These are phyloP conservation scores for Chlorella variabilis DNA, from an alignment of 163 green algal genomes.

Conservation along the genomic window DNA sequence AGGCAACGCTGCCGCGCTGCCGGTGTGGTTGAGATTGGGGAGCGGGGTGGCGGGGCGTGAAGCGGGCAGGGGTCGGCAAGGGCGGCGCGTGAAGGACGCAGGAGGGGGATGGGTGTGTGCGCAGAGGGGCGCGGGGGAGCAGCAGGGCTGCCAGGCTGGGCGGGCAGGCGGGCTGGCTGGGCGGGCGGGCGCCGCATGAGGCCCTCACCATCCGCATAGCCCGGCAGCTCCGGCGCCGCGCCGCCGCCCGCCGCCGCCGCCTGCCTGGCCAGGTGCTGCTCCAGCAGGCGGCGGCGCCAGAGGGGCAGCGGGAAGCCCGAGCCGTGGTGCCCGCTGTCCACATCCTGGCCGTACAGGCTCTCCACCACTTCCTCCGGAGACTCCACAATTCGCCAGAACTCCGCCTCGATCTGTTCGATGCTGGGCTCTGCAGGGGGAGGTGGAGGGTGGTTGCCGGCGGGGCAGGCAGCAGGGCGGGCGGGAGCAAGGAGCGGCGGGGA, in stretches of 20 bases:
- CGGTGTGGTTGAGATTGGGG: too few species aligned
- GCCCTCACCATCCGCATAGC: conserved; percentile 20
- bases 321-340: conserved; percentile 81
- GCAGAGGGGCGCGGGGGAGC: too few species aligned
- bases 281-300: conserved; percentile 62
- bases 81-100: too few species aligned
- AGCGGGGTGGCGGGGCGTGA: too few species aligned
- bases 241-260: background rate
- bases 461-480: background rate
- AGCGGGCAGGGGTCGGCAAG: background rate
- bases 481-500: too few species aligned
- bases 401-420: conserved; percentile 83
- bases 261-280: conserved; percentile 48
- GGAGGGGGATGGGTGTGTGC: too few species aligned
- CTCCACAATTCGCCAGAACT: conserved; percentile 95
- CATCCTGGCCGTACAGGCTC: conserved; percentile 85
- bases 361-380: conserved; percentile 69
- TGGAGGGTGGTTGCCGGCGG: background rate
- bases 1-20: too few species aligned
- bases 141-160: too few species aligned
- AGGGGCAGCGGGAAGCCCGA: conserved; percentile 76
- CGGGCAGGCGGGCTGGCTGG: too few species aligned
- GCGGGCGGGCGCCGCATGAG: too few species aligned
- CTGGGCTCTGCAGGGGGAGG: conserved; percentile 48
- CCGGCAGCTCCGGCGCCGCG: background rate